Evolutionary conservation across 1,139 yeast genomes (phyloP).

Genomic region (Suhomyces bokatorum): DNA sequence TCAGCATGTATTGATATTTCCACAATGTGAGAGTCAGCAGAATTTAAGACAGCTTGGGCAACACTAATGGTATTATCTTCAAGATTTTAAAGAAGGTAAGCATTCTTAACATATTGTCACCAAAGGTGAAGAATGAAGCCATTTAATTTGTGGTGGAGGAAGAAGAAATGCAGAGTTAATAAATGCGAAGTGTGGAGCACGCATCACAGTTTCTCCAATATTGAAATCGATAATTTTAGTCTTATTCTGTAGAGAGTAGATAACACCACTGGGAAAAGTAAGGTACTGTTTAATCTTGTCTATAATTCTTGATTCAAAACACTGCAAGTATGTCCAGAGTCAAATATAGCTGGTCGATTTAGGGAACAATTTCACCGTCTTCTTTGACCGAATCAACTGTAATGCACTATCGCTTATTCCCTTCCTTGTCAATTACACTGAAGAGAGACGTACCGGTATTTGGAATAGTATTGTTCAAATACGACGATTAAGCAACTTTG

Average conservation of each 20-base stretch:
- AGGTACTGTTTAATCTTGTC: neutral
- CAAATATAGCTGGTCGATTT: neutral
- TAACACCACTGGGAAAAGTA: neutral
- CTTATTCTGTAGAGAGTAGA: constrained; percentile 2
- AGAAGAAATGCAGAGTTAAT: neutral
- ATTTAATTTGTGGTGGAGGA: neutral
- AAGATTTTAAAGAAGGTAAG: constrained; percentile 25
- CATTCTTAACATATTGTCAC: constrained; percentile 23
- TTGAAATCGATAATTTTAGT: neutral
- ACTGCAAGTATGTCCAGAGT: constrained; percentile 6
- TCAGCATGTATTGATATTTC: constrained; percentile 1
- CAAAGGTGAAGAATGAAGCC: constrained; percentile 13
- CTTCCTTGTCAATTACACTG: constrained; percentile 20
- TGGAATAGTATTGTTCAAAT: constrained; percentile 15
- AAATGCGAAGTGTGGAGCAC: constrained; percentile 6
- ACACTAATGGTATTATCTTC: constrained; percentile 20
- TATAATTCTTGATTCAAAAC: neutral
- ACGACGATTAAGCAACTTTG: constrained; percentile 25
- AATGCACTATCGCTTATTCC: neutral
- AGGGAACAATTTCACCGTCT: neutral
- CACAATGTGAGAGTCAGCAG: constrained; percentile 13
- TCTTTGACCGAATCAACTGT: neutral
- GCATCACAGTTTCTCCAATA: constrained; percentile 4
- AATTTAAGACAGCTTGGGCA: constrained; percentile 18
- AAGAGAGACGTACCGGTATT: constrained; percentile 20